Conservation (phyloP, 305 asterid species). For the Coffea humblotiana region DNA sequence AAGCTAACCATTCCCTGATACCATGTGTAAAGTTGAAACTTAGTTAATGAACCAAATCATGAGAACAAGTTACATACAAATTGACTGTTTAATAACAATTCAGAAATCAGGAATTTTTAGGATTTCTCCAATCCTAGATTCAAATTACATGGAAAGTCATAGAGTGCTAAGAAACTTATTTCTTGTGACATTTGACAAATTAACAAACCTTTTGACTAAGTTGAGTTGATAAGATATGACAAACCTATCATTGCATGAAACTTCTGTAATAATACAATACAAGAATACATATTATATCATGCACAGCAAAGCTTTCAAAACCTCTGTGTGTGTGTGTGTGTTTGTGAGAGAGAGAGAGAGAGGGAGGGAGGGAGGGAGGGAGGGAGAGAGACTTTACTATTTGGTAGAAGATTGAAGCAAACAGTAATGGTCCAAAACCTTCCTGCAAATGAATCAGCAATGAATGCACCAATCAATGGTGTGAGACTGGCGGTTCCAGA, state of each 20-base stretch:
- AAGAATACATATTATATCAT: not conserved
- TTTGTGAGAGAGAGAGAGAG: not conserved
- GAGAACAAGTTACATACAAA: not conserved
- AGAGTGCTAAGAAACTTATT: not conserved
- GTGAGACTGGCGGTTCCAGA: conserved; percentile 54
- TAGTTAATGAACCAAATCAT: not conserved
- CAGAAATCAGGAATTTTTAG: not conserved
- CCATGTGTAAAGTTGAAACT: not conserved
- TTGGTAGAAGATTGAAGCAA: conserved; percentile 52
- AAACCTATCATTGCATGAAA: not conserved
- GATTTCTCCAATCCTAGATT: not conserved
- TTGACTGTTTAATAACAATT: not conserved
- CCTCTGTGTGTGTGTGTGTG: not conserved
- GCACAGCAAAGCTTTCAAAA: not conserved
- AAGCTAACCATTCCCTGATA: conserved; percentile 75
- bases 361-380: not conserved
- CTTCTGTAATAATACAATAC: not conserved
- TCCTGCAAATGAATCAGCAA: conserved; percentile 50
- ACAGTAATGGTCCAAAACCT: conserved; percentile 55
- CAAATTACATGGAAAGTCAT: not conserved
- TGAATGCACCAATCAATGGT: conserved; percentile 48
- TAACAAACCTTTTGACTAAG: not conserved
- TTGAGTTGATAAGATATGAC: not conserved
- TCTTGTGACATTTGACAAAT: not conserved
- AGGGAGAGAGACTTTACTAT: conserved; percentile 24